Conservation (phyloP, 768 basidiomycete genomes). For the Tricholoma flavovirens region DNA sequence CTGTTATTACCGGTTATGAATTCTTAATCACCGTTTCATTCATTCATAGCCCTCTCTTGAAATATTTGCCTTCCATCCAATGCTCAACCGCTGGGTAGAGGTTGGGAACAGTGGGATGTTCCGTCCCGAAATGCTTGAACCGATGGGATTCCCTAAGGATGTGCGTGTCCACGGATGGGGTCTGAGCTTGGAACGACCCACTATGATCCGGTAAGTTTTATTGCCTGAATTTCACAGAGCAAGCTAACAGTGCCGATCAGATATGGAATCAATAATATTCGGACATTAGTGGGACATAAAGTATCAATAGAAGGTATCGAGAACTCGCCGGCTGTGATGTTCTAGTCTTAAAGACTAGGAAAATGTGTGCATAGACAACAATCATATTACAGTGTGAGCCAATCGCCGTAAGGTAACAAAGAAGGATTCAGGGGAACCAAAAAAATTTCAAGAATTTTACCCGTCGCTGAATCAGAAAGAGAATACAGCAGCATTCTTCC, state of each 20-base stretch:
- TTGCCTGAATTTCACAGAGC: neutral
- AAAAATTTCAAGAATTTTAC: neutral
- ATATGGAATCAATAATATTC: constrained; percentile 96
- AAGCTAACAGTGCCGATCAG: constrained; percentile 31
- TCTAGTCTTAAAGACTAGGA: constrained; percentile 42
- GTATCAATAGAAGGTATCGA: constrained; percentile 86
- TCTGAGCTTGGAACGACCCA: constrained; percentile 88
- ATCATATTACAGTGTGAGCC: neutral
- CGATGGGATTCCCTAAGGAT: constrained; percentile 97
- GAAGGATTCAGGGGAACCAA: neutral
- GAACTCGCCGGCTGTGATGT: constrained; percentile 85
- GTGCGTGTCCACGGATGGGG: constrained; percentile 98
- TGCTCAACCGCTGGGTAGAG: constrained; percentile 92
- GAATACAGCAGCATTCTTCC: constrained; percentile 82
- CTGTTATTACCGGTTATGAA: neutral
- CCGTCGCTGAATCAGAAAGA: constrained; percentile 50
- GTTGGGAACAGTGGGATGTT: constrained; percentile 99
- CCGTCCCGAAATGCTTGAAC: constrained; percentile 98
- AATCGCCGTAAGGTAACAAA: neutral
- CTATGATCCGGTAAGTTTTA: constrained; percentile 86
- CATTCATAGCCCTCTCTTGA: constrained; percentile 90
- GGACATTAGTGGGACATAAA: constrained; percentile 96
- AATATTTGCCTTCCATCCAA: constrained; percentile 97
- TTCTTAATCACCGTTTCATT: constrained; percentile 5
- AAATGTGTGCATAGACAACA: constrained; percentile 1